Evolutionary conservation across 2,329 filamentous ascomycete species (phyloP).

Genomic region (Gaeumannomyces tritici): DNA sequence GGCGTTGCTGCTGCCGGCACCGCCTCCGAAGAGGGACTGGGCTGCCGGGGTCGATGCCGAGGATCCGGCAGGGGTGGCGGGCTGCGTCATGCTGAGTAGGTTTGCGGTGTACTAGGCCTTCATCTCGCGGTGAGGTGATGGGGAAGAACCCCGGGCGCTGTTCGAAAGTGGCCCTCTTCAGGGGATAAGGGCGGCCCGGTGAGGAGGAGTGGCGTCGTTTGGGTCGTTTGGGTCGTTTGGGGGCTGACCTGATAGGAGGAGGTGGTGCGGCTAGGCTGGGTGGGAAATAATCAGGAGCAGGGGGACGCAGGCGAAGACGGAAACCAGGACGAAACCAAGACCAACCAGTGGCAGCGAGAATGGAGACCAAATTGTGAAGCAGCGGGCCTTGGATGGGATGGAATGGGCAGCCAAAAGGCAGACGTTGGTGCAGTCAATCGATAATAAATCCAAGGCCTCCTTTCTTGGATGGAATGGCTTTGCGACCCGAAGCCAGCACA

Average conservation of each 20-base stretch:
- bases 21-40: constrained; percentile 6
- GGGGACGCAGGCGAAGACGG: neutral
- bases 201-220: neutral
- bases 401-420: neutral
- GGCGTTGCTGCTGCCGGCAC: neutral
- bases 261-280: too few relatives aligned
- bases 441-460: too few relatives aligned
- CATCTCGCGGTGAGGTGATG: neutral
- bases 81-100: constrained; percentile 3
- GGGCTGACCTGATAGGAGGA: neutral
- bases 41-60: neutral
- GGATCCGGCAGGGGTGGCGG: constrained; percentile 2
- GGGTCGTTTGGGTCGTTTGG: neutral
- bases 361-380: neutral
- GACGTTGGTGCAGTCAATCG: neutral
- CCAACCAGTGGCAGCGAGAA: neutral
- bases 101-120: neutral
- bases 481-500: neutral
- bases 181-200: too few relatives aligned
- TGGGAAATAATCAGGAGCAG: neutral
- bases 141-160: neutral
- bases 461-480: neutral
- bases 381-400: neutral
- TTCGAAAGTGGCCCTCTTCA: neutral
- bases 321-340: too few relatives aligned